A percentile compares a stretch with the other conserved stretches of the same genome.
These are phyloP conservation scores for Nakataea oryzae DNA, from an alignment of 2,329 filamentous ascomycete species.

Conservation along the genomic window DNA sequence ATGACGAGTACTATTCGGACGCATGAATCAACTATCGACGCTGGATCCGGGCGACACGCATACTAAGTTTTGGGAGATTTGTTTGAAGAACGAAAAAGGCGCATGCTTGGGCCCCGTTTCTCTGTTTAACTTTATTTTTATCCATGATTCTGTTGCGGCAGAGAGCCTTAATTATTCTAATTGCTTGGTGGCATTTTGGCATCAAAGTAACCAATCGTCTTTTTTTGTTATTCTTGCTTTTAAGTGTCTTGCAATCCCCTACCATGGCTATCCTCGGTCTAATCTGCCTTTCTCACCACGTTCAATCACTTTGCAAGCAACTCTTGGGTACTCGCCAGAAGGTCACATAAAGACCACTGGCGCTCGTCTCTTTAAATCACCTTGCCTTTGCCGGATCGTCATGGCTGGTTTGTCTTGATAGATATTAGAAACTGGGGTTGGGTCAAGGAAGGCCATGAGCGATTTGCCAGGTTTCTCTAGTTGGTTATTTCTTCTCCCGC, in stretches of 20 bases:
- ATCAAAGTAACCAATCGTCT: background rate
- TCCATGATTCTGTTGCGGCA: background rate
- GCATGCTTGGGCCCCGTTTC: background rate
- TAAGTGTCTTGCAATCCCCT: background rate
- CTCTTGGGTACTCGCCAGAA: background rate
- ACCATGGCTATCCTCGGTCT: background rate
- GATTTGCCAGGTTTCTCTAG: too few species aligned
- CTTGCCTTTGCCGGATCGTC: background rate
- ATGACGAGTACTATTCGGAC: constrained; percentile 47
- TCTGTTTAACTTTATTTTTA: constrained; percentile 1
- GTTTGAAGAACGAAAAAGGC: background rate
- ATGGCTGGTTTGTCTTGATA: background rate
- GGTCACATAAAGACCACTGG: background rate
- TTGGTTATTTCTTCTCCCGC: too few species aligned
- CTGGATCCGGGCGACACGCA: background rate
- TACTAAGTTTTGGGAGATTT: constrained; percentile 3
- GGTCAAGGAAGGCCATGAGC: background rate
- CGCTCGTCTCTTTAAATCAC: background rate
- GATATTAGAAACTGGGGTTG: background rate
- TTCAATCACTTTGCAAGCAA: background rate
- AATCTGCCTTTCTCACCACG: background rate
- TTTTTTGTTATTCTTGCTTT: background rate
- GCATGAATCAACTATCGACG: constrained; percentile 22
- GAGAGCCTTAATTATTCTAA: background rate
- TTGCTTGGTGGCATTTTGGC: background rate